Percentiles rank a stretch among this genome's conserved stretches.
Evolutionary conservation across 257 asterid species (phyloP).

Genomic region (Ilex aquifolium): DNA sequence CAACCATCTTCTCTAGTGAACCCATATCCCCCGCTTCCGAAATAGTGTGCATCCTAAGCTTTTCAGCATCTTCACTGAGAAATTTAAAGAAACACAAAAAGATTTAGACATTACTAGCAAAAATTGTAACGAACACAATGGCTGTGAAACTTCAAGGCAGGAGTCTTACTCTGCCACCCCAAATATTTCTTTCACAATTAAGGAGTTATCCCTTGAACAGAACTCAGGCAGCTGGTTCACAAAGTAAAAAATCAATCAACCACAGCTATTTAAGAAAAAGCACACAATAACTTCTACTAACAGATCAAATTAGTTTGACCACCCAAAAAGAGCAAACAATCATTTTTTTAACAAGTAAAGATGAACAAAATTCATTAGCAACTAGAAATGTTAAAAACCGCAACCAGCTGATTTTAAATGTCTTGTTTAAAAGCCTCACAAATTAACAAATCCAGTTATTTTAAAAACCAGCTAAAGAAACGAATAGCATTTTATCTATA

Average conservation of each 20-base stretch:
- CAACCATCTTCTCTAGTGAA: slow-evolving; percentile 80
- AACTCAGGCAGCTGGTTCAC: slow-evolving; percentile 75
- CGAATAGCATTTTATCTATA: no score
- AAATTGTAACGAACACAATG: not conserved
- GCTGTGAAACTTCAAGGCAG: slow-evolving; percentile 7
- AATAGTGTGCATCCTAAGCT: slow-evolving; percentile 70
- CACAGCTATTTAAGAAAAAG: no score
- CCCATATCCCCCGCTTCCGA: slow-evolving; percentile 76
- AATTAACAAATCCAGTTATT: no score
- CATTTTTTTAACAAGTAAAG: no score
- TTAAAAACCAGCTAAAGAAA: no score
- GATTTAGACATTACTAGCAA: not conserved
- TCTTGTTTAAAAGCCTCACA: no score
- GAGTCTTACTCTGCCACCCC: slow-evolving; percentile 91
- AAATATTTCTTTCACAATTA: slow-evolving; percentile 76
- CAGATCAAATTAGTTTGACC: no score
- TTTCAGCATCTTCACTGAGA: slow-evolving; percentile 90
- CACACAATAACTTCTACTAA: no score
- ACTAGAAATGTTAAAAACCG: no score
- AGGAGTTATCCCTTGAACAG: slow-evolving; percentile 71
- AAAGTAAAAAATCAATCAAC: not conserved
- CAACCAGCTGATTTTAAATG: no score
- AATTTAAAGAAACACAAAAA: slow-evolving; percentile 3
- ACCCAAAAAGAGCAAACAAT: no score
- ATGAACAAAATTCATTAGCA: no score